Conservation (phyloP, 192 early-diverging fungal genomes). For the Borealophlyctis nickersoniae region DNA sequence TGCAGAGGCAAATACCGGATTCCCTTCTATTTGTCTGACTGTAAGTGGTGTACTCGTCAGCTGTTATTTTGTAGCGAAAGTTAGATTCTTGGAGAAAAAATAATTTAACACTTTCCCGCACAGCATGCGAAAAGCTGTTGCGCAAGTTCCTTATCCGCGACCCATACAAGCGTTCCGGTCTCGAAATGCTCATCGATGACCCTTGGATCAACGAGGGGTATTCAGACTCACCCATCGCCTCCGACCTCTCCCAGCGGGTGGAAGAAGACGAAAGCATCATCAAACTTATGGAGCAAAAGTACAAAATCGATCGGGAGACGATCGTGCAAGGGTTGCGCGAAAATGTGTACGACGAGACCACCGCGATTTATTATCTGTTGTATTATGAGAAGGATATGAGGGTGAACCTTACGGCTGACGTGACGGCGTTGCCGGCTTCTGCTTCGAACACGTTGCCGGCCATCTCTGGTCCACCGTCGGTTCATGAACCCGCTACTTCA, state of each 20-base stretch:
- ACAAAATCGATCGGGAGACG: conserved; percentile 46
- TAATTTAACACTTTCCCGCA: not conserved
- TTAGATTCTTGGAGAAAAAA: not conserved
- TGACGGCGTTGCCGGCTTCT: conserved; percentile 11
- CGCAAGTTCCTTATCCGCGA: conserved; percentile 59
- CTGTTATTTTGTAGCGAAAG: not conserved
- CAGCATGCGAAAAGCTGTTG: conserved; percentile 59
- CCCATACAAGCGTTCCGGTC: conserved; percentile 49
- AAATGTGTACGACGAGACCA: conserved; percentile 56
- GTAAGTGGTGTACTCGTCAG: conserved; percentile 24
- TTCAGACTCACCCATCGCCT: conserved; percentile 47
- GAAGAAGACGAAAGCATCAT: conserved; percentile 56
- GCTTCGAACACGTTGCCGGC: no score
- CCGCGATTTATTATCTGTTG: conserved; percentile 59
- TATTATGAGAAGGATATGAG: conserved; percentile 56
- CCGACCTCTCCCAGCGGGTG: conserved; percentile 43
- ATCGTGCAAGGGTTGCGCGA: conserved; percentile 49
- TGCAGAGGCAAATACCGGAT: conserved; percentile 63
- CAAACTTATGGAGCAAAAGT: conserved; percentile 51
- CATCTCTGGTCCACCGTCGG: not conserved
- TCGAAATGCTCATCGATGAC: conserved; percentile 61
- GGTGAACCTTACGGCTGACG: conserved; percentile 18
- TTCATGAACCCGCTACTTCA: not conserved
- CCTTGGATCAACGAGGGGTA: conserved; percentile 61
- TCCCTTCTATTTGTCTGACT: conserved; percentile 57